phyloP scores from a whole-genome alignment of 805 yeast species.

The Yarrowia phangngaensis region DNA sequence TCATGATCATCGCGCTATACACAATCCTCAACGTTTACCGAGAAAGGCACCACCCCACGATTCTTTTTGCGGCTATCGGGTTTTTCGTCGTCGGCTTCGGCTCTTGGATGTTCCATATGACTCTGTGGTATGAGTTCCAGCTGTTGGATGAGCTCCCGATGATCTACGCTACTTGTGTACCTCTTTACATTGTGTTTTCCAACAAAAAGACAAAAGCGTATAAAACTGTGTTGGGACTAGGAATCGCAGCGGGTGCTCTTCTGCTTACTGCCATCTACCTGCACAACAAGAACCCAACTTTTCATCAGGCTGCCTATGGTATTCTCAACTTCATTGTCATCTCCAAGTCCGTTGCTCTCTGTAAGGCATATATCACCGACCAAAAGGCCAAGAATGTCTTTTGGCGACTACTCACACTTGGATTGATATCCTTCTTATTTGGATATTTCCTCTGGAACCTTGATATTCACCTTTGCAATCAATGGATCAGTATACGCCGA shows the following conservation, averaged over 20 bases:
- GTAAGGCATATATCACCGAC: constrained; percentile 53
- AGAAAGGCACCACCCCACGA: constrained; percentile 65
- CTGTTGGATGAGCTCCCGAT: constrained; percentile 93
- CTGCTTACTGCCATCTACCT: constrained; percentile 68
- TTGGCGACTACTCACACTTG: constrained; percentile 53
- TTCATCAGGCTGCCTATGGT: constrained; percentile 87
- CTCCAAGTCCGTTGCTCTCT: constrained; percentile 52
- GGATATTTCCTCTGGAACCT: constrained; percentile 88
- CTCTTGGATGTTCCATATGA: constrained; percentile 95
- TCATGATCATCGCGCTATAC: constrained; percentile 54
- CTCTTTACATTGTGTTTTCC: constrained; percentile 78
- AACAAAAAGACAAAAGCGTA: constrained; percentile 47
- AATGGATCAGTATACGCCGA: constrained; percentile 58
- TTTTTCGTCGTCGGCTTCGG: constrained; percentile 90
- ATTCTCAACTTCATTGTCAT: constrained; percentile 70
- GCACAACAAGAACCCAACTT: constrained; percentile 71
- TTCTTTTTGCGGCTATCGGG: constrained; percentile 67
- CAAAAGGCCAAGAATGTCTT: constrained; percentile 47
- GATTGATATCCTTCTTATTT: constrained; percentile 57
- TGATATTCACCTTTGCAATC: constrained; percentile 73
- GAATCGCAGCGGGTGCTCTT: constrained; percentile 53
- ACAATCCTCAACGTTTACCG: constrained; percentile 58
- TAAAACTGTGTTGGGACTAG: constrained; percentile 47
- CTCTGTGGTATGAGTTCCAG: constrained; percentile 83
- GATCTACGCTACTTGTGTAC: constrained; percentile 96